Base-by-base conservation (phyloP, 208 protist genomes). In the Eutreptiella sp. region DNA sequence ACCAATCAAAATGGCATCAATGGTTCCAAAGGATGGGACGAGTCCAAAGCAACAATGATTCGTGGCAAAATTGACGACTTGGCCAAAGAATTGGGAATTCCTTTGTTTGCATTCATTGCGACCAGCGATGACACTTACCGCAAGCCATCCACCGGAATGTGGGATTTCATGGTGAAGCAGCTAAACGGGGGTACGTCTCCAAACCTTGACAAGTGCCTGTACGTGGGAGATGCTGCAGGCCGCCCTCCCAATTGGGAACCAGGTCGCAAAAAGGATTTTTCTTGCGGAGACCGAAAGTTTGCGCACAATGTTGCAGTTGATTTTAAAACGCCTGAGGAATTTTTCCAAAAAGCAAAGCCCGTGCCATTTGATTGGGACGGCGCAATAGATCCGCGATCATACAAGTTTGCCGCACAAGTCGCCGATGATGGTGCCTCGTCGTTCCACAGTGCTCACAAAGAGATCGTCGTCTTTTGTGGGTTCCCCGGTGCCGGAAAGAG, bases 151-250 rank as follows among this genome's bases (percentile, higher is more conserved):
- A 67, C 68, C 32, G 74, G 59, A 1, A 79, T 94, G 76, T 97
- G 90, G 92, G 48, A 60, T 7, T 63, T 84, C 5, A 46, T 96
- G 53, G 46, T 76, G 41, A 54, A 74, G 16, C 47, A 75, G 4
- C 63, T 78, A 32, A 67, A 66, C 50, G 55, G 66, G 34, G 23
- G 28, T 11, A n/a, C 42, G 4, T 23, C 9, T 7, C 21, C 58
- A 39, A 38, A 73, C 47, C 43, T 72, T 32, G 23, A 60, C 9
- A 63, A 63, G 45, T 83, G 62, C n/a, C 88, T 93, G 46, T 94
- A 93, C 66, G 77, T 88, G 21, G 90, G 92, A 21, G 92, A 96
- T 68, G 88, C 92, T 2, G 92, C 90, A 1, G 90, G 88, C 3
- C 70, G 90, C 4, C 43, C 47, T 14, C 57, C 65, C 9, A 27